These are phyloP conservation scores for Malassezia obtusa DNA, from an alignment of 1,284 basidiomycete species.

Conservation along the genomic window DNA sequence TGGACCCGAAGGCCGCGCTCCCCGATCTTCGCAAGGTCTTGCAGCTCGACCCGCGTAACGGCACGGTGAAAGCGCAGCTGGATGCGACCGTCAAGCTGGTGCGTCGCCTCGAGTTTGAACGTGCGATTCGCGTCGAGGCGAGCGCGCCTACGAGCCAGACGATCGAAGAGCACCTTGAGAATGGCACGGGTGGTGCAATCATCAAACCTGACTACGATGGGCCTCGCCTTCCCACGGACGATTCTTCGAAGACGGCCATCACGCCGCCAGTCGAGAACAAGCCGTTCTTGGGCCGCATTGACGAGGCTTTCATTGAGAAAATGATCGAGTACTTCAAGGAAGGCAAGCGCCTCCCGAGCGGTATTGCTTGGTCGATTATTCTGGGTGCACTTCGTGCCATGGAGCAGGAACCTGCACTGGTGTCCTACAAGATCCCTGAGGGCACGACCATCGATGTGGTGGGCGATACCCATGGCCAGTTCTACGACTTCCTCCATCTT, in stretches of 20 bases:
- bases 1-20: constrained; percentile 50
- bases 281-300: constrained; percentile 47
- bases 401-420: constrained; percentile 68
- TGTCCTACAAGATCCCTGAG: constrained; percentile 66
- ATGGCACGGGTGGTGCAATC: constrained; percentile 26
- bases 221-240: constrained; percentile 24
- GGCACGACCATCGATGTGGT: constrained; percentile 55
- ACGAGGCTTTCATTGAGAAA: constrained; percentile 63
- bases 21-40: constrained; percentile 54
- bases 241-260: constrained; percentile 52
- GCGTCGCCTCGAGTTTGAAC: constrained; percentile 50
- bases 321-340: constrained; percentile 91
- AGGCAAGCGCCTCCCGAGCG: constrained; percentile 68
- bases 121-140: constrained; percentile 37
- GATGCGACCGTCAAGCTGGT: constrained; percentile 81
- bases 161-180: constrained; percentile 31
- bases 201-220: constrained; percentile 31
- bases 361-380: constrained; percentile 85
- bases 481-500: constrained; percentile 83
- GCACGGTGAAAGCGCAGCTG: constrained; percentile 67
- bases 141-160: constrained; percentile 29
- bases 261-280: constrained; percentile 37
- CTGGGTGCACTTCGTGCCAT: constrained; percentile 73
- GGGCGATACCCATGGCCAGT: constrained; percentile 52
- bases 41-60: constrained; percentile 77